Percentiles rank a stretch among this genome's conserved stretches.
These are phyloP conservation scores for Coniferiporia sulphurascens DNA, from an alignment of 1,284 basidiomycete species.

Conservation along the genomic window DNA sequence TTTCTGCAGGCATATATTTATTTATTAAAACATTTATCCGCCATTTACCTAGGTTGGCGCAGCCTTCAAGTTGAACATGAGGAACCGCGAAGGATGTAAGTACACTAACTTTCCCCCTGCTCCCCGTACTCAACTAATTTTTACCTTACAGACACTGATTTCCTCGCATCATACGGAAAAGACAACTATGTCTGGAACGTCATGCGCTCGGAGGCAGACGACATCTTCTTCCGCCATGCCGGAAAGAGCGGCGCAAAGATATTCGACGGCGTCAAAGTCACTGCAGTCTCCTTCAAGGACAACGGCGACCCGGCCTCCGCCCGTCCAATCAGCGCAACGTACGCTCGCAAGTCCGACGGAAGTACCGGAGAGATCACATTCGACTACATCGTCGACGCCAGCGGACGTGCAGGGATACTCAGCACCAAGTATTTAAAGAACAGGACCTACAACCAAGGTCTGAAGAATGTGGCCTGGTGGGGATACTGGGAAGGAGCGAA, in stretches of 20 bases:
- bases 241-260: conserved; percentile 47
- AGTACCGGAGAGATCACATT: conserved; percentile 4
- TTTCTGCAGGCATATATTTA: conserved; percentile 12
- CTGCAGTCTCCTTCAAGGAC: conserved; percentile 33
- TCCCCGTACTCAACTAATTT: conserved; percentile 14
- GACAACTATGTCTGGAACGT: conserved; percentile 64
- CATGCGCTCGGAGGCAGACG: conserved; percentile 59
- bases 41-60: conserved; percentile 33
- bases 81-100: conserved; percentile 48
- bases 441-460: conserved; percentile 56
- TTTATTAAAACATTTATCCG: conserved; percentile 18
- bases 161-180: conserved; percentile 49
- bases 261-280: conserved; percentile 46
- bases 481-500: conserved; percentile 60
- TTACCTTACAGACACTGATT: conserved; percentile 63
- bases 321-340: conserved; percentile 1
- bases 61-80: conserved; percentile 48
- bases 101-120: conserved; percentile 30
- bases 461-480: conserved; percentile 73
- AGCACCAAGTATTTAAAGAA: conserved; percentile 43
- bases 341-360: background rate
- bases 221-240: conserved; percentile 55
- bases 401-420: conserved; percentile 4
- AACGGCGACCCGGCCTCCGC: background rate
- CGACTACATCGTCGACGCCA: conserved; percentile 9